Evolutionary conservation across 805 yeast species (phyloP).

Genomic region (Yarrowia deformans): DNA sequence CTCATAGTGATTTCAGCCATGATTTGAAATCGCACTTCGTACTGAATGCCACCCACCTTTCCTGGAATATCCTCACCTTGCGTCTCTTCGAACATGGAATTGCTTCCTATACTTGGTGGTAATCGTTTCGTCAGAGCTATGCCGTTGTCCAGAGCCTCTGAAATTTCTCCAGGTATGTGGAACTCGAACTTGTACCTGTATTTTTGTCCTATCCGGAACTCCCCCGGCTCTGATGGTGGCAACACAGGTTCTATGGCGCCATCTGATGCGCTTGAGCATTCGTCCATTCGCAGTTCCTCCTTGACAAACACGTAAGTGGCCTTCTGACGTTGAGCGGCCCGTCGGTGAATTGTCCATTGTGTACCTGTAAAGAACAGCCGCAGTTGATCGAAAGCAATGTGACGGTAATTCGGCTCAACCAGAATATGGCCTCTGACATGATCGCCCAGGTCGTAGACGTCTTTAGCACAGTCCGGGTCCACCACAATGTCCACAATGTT

Average conservation of each 20-base stretch:
- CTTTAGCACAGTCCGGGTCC: constrained; percentile 30
- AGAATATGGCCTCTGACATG: constrained; percentile 19
- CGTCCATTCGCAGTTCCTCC: constrained; percentile 31
- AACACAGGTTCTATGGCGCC: constrained; percentile 6
- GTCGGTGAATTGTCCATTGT: constrained; percentile 29
- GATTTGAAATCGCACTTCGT: constrained; percentile 28
- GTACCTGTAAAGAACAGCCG: constrained; percentile 14
- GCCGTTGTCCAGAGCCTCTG: constrained; percentile 23
- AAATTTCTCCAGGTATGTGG: constrained; percentile 21
- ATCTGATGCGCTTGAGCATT: not conserved
- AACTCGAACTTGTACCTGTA: constrained; percentile 32
- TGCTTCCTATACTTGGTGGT: constrained; percentile 20
- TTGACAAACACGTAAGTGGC: constrained; percentile 30
- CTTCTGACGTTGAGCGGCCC: constrained; percentile 30
- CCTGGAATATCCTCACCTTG: constrained; percentile 27
- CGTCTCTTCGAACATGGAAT: constrained; percentile 31
- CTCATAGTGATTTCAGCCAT: constrained; percentile 34
- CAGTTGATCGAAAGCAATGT: constrained; percentile 21
- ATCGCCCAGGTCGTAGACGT: constrained; percentile 25
- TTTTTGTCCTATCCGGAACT: constrained; percentile 18
- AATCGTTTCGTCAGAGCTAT: constrained; percentile 21
- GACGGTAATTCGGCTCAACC: constrained; percentile 22
- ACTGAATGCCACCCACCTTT: constrained; percentile 28
- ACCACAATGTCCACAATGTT: constrained; percentile 30
- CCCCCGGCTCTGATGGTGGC: constrained; percentile 8